Percentiles rank a stretch among this genome's conserved stretches.
phyloP scores from a whole-genome alignment of 2,329 filamentous ascomycete genomes.

The Xylogone sp. region DNA sequence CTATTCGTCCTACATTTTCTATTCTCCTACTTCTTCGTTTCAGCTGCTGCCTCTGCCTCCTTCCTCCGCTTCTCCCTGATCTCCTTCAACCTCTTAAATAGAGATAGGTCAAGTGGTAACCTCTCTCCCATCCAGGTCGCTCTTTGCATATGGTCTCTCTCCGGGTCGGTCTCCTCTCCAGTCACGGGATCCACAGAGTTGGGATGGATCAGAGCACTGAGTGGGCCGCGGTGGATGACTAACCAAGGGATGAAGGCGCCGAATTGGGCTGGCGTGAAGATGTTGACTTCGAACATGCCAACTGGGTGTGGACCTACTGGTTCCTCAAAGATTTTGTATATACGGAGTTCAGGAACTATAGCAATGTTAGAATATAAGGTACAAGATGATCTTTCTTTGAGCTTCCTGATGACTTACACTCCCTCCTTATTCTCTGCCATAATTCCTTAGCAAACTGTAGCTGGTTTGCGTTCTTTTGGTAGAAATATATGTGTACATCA shows the following conservation, averaged over 20 bases:
- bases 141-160: slow-evolving; percentile 46
- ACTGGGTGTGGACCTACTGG: slow-evolving; percentile 80
- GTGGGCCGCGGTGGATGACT: slow-evolving; percentile 72
- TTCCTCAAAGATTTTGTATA: slow-evolving; percentile 73
- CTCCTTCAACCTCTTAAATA: slow-evolving; percentile 35
- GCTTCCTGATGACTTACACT: slow-evolving; percentile 52
- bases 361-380: not conserved
- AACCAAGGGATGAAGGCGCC: slow-evolving; percentile 87
- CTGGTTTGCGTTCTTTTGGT: slow-evolving; percentile 60
- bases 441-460: slow-evolving; percentile 65
- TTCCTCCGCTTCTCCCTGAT: slow-evolving; percentile 2
- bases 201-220: slow-evolving; percentile 78
- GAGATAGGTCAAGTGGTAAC: slow-evolving; percentile 53
- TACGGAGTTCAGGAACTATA: slow-evolving; percentile 76
- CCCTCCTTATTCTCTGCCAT: slow-evolving; percentile 73
- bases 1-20: no score
- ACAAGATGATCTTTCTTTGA: not conserved
- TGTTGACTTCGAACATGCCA: slow-evolving; percentile 89
- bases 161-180: slow-evolving; percentile 25
- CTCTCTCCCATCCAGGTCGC: slow-evolving; percentile 73
- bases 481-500: slow-evolving; percentile 84
- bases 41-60: not conserved
- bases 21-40: not conserved
- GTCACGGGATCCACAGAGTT: slow-evolving; percentile 65
- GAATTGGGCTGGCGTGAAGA: slow-evolving; percentile 83